Base-by-base conservation (phyloP, 164 flowering plant genomes). In the Litsea cubeba region DNA sequence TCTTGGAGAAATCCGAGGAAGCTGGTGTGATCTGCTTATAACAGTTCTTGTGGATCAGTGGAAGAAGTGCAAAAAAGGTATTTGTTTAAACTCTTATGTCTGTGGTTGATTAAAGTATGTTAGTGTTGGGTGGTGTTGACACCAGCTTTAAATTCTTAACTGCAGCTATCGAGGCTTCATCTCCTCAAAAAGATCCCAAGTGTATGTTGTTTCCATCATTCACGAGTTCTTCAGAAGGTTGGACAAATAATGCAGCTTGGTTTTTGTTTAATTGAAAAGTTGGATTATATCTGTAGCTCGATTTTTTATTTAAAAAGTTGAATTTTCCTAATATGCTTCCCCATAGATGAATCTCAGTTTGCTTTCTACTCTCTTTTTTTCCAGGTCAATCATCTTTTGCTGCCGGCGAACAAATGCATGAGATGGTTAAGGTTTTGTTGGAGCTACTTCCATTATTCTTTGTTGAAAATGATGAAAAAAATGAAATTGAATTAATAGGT, bases 61-160 rank as follows among this genome's bases (percentile, higher is more conserved):
- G 99, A 91, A 86, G 77, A 92, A 87, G 81, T 96, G 98, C 90
- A 96, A 94, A 87, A 87, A 86, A 87, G 98, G 99, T 93, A 82
- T 46, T n/a, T 70, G 5, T 25, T 30, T 58, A n/a, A 54, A 20
- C 62, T 78, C 54, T 68, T 62, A 51, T 70, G 50, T n/a, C 50
- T 69, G 11, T 68, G 18, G 25, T 28, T 46, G 28, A 54, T 73
- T 46, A 30, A 25, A 49, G 3, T 6, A 24, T 49, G 24, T 49
- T 26, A 58, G 17, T 3, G 26, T 70, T 69, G 12, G 15, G 18
- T 60, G 50, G 69, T 17, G n/a, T 54, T 3, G 78, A n/a, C 40
- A 20, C 40, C 57, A 62, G 54, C 68, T 57, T 18, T 70, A 40
- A 65, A 2, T 77, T 79, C 70, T 82, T 69, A 6, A 69, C 75